A percentile compares a stretch with the other conserved stretches of the same genome.
Evolutionary conservation across 31 red algal species (phyloP).

Genomic region (Pterothamnion heteromorphum): DNA sequence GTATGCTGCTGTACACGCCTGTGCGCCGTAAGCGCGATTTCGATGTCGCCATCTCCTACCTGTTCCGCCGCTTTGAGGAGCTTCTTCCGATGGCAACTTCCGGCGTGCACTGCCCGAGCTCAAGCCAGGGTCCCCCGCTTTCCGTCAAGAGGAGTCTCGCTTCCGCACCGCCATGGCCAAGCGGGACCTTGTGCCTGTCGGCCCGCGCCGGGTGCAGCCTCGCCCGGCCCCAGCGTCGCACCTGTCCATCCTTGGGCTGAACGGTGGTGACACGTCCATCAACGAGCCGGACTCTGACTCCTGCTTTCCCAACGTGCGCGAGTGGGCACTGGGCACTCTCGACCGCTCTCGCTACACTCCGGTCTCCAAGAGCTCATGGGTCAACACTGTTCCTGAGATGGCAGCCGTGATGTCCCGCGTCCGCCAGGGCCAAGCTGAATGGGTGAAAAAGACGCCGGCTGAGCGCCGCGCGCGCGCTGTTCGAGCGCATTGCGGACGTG

Average conservation of each 20-base stretch:
- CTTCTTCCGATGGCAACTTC: slow-evolving; percentile 56
- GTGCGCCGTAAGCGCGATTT: slow-evolving; percentile 49
- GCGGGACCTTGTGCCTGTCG: slow-evolving; percentile 32
- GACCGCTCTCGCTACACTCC: neutral
- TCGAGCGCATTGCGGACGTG: slow-evolving; percentile 44
- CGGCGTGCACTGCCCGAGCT: slow-evolving; percentile 36
- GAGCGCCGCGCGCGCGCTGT: slow-evolving; percentile 35
- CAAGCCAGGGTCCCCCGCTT: slow-evolving; percentile 24
- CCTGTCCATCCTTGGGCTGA: slow-evolving; percentile 24
- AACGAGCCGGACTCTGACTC: slow-evolving; percentile 70
- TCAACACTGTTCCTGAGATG: slow-evolving; percentile 18
- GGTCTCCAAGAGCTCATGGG: neutral
- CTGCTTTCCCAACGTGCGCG: neutral
- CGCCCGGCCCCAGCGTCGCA: slow-evolving; percentile 40
- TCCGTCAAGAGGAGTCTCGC: slow-evolving; percentile 34
- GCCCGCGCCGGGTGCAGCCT: slow-evolving; percentile 48
- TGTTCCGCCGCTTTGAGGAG: slow-evolving; percentile 63
- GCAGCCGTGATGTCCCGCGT: slow-evolving; percentile 11
- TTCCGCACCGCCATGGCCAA: slow-evolving; percentile 44
- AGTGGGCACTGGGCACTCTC: slow-evolving; percentile 27
- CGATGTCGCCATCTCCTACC: slow-evolving; percentile 61
- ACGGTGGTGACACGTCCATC: slow-evolving; percentile 16
- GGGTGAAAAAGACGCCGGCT: neutral
- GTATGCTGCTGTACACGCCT: slow-evolving; percentile 64
- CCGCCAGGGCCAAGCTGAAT: slow-evolving; percentile 15